Conservation (phyloP, 1,284 basidiomycete species). For the Puccinia sorghi region DNA sequence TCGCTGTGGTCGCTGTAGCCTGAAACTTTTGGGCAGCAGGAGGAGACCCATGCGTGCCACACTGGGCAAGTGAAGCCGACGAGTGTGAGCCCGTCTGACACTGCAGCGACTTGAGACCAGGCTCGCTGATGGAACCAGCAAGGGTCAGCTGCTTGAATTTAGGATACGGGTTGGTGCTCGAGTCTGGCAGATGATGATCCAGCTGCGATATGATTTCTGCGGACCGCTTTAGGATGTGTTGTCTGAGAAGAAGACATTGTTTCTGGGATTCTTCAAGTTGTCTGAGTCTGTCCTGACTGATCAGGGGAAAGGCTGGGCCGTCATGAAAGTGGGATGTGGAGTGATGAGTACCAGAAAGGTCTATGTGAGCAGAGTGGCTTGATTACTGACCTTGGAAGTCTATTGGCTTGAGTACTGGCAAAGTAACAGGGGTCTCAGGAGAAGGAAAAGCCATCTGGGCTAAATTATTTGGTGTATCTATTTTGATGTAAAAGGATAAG, state of each 20-base stretch:
- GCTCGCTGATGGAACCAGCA: too few relatives aligned
- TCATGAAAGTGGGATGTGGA: not conserved
- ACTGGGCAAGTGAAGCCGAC: not conserved
- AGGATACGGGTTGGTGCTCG: not conserved
- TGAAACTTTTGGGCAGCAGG: not conserved
- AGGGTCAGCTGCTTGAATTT: too few relatives aligned
- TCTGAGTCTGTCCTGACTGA: not conserved
- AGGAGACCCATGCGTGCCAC: not conserved
- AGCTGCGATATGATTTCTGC: not conserved
- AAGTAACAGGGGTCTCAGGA: not conserved
- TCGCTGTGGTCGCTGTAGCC: not conserved
- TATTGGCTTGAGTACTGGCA: not conserved
- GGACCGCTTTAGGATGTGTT: not conserved
- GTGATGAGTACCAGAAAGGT: too few relatives aligned
- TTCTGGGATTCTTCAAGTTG: not conserved
- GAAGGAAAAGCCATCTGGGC: too few relatives aligned
- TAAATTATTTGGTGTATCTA: not conserved
- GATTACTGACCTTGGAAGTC: not conserved
- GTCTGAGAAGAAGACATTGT: not conserved
- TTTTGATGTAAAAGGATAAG: not conserved
- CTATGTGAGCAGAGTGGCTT: not conserved
- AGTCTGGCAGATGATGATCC: not conserved
- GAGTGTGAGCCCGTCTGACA: not conserved
- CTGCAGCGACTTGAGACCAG: too few relatives aligned
- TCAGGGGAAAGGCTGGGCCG: not conserved